Evolutionary conservation across 2,329 filamentous ascomycete genomes (phyloP).

Genomic region (Fusarium chlamydosporum): DNA sequence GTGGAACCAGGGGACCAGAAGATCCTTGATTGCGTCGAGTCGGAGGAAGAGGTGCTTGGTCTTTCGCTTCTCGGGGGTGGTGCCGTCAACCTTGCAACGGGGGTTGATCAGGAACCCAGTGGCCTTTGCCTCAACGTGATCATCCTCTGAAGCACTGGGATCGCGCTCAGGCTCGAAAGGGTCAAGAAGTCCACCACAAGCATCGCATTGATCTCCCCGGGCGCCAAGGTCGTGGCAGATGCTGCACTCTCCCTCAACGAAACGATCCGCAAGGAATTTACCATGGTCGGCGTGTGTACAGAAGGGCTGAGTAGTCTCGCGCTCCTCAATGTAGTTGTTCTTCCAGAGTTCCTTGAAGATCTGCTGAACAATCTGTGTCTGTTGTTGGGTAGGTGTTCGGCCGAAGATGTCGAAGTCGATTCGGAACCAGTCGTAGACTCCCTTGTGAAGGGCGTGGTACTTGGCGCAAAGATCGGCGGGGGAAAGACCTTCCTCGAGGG

Average conservation of each 20-base stretch:
- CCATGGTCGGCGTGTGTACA: conserved; percentile 77
- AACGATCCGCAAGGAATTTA: conserved; percentile 87
- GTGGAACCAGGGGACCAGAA: conserved; percentile 83
- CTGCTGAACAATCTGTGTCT: conserved; percentile 92
- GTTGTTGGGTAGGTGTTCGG: conserved; percentile 87
- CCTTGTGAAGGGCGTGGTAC: conserved; percentile 90
- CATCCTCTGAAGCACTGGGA: conserved; percentile 53
- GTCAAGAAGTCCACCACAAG: conserved; percentile 79
- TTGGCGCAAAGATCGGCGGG: conserved; percentile 90
- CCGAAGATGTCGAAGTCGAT: conserved; percentile 96
- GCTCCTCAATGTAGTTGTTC: conserved; percentile 90
- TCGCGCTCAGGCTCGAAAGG: conserved; percentile 71
- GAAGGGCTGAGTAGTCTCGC: conserved; percentile 89
- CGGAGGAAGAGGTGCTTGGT: conserved; percentile 94
- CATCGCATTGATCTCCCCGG: conserved; percentile 80
- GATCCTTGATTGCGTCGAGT: conserved; percentile 84
- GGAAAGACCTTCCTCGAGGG: conserved; percentile 86
- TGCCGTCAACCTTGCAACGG: conserved; percentile 90
- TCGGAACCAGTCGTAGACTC: conserved; percentile 96
- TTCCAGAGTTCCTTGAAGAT: conserved; percentile 91
- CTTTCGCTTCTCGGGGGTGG: conserved; percentile 81
- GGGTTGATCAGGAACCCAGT: conserved; percentile 79
- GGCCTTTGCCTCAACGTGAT: conserved; percentile 55
- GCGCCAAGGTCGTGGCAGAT: conserved; percentile 80
- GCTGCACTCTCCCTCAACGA: conserved; percentile 84